A percentile compares a stretch with the other conserved stretches of the same genome.
Evolutionary conservation across 306 rosid genomes (phyloP).

Genomic region (Lathyrus oleraceus): DNA sequence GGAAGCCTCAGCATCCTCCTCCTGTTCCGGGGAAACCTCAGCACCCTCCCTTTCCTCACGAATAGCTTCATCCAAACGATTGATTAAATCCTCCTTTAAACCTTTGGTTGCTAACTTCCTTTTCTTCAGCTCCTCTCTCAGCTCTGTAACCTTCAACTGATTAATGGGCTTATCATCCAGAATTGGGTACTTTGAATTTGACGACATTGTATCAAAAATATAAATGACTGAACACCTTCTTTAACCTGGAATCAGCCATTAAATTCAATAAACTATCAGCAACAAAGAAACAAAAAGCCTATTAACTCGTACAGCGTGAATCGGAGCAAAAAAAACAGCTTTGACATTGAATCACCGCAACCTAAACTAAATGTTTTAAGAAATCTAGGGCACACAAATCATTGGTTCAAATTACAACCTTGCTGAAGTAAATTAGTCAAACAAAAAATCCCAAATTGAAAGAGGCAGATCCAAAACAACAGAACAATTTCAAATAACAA

Average conservation of each 20-base stretch:
- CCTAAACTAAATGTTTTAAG: background rate
- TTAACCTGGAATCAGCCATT: constrained; percentile 40
- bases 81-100: constrained; percentile 85
- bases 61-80: constrained; percentile 77
- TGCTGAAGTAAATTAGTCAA: background rate
- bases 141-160: constrained; percentile 90
- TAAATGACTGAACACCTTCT: constrained; percentile 44
- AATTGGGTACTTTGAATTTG: constrained; percentile 61
- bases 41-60: constrained; percentile 52
- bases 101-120: constrained; percentile 73
- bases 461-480: background rate
- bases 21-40: constrained; percentile 37
- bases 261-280: constrained; percentile 14
- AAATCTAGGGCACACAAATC: background rate
- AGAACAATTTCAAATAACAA: constrained; percentile 13
- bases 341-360: background rate
- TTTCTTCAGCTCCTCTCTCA: constrained; percentile 88
- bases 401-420: constrained; percentile 14
- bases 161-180: constrained; percentile 76
- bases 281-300: background rate
- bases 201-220: constrained; percentile 59
- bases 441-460: background rate
- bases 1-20: constrained; percentile 4
- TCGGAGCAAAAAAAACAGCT: background rate
- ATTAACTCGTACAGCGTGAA: background rate